Conservation (phyloP, 1,284 basidiomycete genomes). For the Irpex sp. region DNA sequence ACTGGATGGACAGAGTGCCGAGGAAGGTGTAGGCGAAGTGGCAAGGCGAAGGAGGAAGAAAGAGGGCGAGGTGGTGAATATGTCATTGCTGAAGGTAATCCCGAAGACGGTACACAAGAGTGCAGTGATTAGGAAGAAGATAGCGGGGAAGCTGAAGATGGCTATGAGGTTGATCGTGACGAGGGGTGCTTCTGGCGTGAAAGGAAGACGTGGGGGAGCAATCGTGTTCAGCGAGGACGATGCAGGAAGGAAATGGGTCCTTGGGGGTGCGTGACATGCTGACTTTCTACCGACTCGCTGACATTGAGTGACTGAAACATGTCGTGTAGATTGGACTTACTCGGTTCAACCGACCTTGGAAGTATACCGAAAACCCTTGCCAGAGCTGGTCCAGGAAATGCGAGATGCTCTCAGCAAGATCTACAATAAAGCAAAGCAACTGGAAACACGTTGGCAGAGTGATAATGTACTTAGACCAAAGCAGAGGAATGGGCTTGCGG, state of each 20-base stretch:
- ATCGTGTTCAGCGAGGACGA: slow-evolving; percentile 27
- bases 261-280: slow-evolving; percentile 30
- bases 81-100: slow-evolving; percentile 23
- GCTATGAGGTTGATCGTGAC: slow-evolving; percentile 36
- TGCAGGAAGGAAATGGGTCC: slow-evolving; percentile 27
- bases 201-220: slow-evolving; percentile 19
- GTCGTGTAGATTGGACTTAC: slow-evolving; percentile 42
- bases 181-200: slow-evolving; percentile 32
- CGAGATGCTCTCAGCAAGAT: not conserved
- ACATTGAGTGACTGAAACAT: not conserved
- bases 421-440: not conserved
- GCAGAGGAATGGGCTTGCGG: not conserved
- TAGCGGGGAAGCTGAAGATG: slow-evolving; percentile 33
- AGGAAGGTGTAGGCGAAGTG: not conserved
- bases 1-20: not conserved
- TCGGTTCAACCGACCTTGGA: slow-evolving; percentile 33
- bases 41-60: not conserved
- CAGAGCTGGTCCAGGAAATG: slow-evolving; percentile 29
- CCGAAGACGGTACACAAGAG: slow-evolving; percentile 18
- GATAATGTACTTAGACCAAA: not conserved
- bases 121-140: slow-evolving; percentile 19
- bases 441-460: not conserved
- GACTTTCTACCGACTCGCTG: not conserved
- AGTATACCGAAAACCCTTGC: slow-evolving; percentile 41
- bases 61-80: slow-evolving; percentile 15